These are phyloP conservation scores for Populus hybrid DNA, from an alignment of 441 rosid genomes.

Conservation along the genomic window DNA sequence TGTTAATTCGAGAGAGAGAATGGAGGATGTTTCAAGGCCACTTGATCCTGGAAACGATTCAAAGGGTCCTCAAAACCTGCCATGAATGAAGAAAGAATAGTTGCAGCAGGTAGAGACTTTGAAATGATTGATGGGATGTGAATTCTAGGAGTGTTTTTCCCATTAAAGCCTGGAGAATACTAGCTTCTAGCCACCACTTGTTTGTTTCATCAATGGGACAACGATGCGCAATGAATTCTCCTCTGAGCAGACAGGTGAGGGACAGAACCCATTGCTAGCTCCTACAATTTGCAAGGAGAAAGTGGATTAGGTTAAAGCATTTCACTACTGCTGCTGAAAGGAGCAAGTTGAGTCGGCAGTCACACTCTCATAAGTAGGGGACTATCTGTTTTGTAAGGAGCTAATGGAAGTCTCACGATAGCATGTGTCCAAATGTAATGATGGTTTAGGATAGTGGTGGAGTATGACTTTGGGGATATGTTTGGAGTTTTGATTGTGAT, in stretches of 20 bases:
- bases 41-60: neutral
- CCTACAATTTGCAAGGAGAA: constrained; percentile 8
- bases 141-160: neutral
- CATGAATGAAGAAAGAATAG: constrained; percentile 8
- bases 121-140: constrained; percentile 32
- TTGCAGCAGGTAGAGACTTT: neutral
- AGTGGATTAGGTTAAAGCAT: constrained; percentile 10
- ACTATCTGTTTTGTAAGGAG: neutral
- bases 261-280: constrained; percentile 23
- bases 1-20: neutral
- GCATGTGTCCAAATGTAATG: constrained; percentile 5
- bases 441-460: neutral
- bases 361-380: constrained; percentile 9
- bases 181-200: constrained; percentile 10
- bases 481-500: neutral
- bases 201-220: constrained; percentile 20
- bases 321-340: neutral
- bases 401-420: constrained; percentile 17
- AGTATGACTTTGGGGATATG: neutral
- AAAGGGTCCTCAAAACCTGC: neutral
- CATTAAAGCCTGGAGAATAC: constrained; percentile 14
- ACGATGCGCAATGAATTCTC: constrained; percentile 24
- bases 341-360: neutral
- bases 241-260: constrained; percentile 28
- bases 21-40: neutral